phyloP scores from a whole-genome alignment of 2,329 filamentous ascomycete genomes.

The Exophiala sp. region DNA sequence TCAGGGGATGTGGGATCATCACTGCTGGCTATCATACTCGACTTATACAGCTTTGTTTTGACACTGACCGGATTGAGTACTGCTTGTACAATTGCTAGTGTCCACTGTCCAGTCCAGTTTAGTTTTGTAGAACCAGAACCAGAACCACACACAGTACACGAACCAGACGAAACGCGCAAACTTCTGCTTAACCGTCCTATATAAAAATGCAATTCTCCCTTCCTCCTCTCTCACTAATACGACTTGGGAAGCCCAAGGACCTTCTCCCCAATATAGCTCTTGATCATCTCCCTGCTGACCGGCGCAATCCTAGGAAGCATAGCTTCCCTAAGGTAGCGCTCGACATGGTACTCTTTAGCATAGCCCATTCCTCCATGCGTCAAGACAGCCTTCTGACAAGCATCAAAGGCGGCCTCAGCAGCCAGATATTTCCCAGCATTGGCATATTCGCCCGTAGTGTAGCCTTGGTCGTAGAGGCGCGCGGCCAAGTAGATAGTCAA shows the following conservation, averaged over 20 bases:
- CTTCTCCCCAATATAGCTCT: slow-evolving; percentile 43
- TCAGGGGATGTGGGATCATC: too few relatives aligned
- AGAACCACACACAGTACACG: too few relatives aligned
- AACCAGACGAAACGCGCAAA: too few relatives aligned
- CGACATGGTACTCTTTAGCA: slow-evolving; percentile 57
- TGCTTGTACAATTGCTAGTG: too few relatives aligned
- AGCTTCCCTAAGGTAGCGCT: slow-evolving; percentile 54
- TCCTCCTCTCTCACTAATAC: too few relatives aligned
- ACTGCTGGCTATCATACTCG: too few relatives aligned
- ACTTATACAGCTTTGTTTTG: too few relatives aligned
- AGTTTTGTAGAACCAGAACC: too few relatives aligned
- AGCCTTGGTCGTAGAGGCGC: slow-evolving; percentile 50
- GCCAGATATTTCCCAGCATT: slow-evolving; percentile 55
- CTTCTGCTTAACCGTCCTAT: too few relatives aligned
- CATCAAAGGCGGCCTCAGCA: slow-evolving; percentile 55
- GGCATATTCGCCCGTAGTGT: slow-evolving; percentile 50
- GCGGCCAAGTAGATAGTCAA: slow-evolving; percentile 57
- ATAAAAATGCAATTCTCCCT: too few relatives aligned
- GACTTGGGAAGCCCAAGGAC: slow-evolving; percentile 40
- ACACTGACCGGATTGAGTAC: too few relatives aligned
- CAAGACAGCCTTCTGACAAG: slow-evolving; percentile 54
- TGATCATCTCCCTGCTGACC: slow-evolving; percentile 49
- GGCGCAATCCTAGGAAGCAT: slow-evolving; percentile 56
- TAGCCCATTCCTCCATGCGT: slow-evolving; percentile 59
- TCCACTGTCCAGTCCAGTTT: too few relatives aligned